Evolutionary conservation across 257 asterid species (phyloP).

Genomic region (Cynanchum wilfordii): DNA sequence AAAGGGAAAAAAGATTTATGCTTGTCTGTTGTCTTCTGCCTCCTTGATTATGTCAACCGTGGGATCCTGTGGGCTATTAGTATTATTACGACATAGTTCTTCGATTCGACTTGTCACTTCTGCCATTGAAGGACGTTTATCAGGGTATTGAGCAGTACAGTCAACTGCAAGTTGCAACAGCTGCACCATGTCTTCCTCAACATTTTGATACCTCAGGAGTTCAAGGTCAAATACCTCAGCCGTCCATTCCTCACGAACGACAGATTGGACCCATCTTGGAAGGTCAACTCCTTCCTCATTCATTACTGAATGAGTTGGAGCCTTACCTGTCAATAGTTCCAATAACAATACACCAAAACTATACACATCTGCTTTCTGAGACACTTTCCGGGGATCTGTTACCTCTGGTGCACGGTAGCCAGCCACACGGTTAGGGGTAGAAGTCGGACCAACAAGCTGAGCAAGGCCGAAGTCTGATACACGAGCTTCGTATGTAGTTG

Average conservation of each 20-base stretch:
- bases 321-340: conserved; percentile 47
- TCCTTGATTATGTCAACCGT: conserved; percentile 21
- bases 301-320: conserved; percentile 35
- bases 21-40: conserved; percentile 12
- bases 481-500: conserved; percentile 32
- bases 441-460: conserved; percentile 37
- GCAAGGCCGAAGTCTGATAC: conserved; percentile 49
- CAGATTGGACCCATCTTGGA: conserved; percentile 50
- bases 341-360: conserved; percentile 45
- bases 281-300: conserved; percentile 47
- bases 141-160: conserved; percentile 44
- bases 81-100: conserved; percentile 25
- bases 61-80: conserved; percentile 18
- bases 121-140: conserved; percentile 45
- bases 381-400: conserved; percentile 39
- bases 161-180: conserved; percentile 50
- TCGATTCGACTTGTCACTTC: conserved; percentile 32
- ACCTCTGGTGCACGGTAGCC: conserved; percentile 54
- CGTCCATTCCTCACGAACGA: conserved; percentile 45
- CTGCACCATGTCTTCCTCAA: conserved; percentile 49
- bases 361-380: conserved; percentile 49
- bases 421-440: conserved; percentile 38
- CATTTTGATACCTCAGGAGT: conserved; percentile 36
- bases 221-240: conserved; percentile 45
- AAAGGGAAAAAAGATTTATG: background rate